phyloP scores from a whole-genome alignment of 1,139 yeast genomes.

The Yamadazyma friedrichii region DNA sequence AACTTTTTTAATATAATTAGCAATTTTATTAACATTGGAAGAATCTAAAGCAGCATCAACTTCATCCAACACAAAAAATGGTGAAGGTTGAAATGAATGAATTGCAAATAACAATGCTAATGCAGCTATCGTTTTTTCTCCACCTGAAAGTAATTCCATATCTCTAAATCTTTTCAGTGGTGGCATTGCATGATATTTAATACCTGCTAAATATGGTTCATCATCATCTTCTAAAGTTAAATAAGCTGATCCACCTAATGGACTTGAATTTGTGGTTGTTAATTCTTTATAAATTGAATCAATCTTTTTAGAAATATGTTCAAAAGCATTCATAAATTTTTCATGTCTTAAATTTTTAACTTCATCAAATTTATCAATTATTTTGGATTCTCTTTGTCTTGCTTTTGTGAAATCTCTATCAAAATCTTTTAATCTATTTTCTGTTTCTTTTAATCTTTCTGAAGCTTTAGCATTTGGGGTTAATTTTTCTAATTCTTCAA shows the following conservation, averaged over 20 bases:
- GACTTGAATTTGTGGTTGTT: conserved; percentile 65
- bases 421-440: conserved; percentile 55
- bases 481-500: conserved; percentile 54
- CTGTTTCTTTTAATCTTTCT: conserved; percentile 73
- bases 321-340: conserved; percentile 68
- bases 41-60: conserved; percentile 96
- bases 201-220: conserved; percentile 81
- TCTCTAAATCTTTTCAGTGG: conserved; percentile 93
- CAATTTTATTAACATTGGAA: conserved; percentile 80
- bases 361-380: conserved; percentile 56
- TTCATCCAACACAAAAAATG: conserved; percentile 94
- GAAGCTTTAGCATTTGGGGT: conserved; percentile 82
- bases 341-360: conserved; percentile 61
- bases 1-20: conserved; percentile 74
- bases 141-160: conserved; percentile 92
- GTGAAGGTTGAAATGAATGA: conserved; percentile 90
- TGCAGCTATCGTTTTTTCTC: conserved; percentile 97
- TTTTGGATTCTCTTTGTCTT: conserved; percentile 58
- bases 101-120: conserved; percentile 87
- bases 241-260: conserved; percentile 91
- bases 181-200: conserved; percentile 93
- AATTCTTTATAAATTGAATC: conserved; percentile 86
- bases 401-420: conserved; percentile 67
- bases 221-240: conserved; percentile 85
- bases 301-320: conserved; percentile 69